Percentiles rank a stretch among this genome's conserved stretches.
These are phyloP conservation scores for Neophaeococcomyces mojaviensis DNA, from an alignment of 2,329 filamentous ascomycete genomes.

Conservation along the genomic window DNA sequence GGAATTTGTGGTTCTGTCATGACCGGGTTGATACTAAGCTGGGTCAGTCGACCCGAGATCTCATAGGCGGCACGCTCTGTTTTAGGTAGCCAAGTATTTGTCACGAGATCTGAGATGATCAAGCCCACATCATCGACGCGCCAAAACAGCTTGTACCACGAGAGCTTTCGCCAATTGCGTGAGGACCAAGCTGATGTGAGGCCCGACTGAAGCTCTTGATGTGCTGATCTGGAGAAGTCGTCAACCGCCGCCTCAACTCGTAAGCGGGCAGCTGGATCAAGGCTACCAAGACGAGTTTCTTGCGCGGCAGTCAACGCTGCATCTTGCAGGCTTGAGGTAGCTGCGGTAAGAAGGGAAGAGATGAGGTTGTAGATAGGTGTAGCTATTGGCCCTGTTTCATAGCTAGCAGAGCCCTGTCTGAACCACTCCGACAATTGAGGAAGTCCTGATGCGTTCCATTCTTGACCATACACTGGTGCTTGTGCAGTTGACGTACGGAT, in stretches of 20 bases:
- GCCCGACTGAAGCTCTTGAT: constrained; percentile 73
- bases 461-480: constrained; percentile 62
- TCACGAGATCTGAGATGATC: constrained; percentile 71
- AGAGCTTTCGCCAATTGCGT: constrained; percentile 68
- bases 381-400: constrained; percentile 48
- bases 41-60: constrained; percentile 67
- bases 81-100: constrained; percentile 65
- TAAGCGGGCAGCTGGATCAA: constrained; percentile 29
- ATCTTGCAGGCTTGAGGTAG: constrained; percentile 29
- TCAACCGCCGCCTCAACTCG: constrained; percentile 54
- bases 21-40: constrained; percentile 41
- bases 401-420: constrained; percentile 15
- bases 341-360: constrained; percentile 51
- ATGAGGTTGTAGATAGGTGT: constrained; percentile 60
- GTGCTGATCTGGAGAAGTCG: constrained; percentile 69
- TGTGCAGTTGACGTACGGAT: constrained; percentile 65
- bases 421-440: constrained; percentile 62
- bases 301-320: constrained; percentile 26
- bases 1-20: constrained; percentile 1
- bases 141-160: constrained; percentile 96
- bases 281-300: constrained; percentile 31
- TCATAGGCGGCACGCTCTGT: constrained; percentile 79
- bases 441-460: constrained; percentile 67
- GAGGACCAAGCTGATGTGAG: constrained; percentile 71
- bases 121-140: constrained; percentile 84